Evolutionary conservation across 768 basidiomycete species (phyloP).

Genomic region (Nidularia pulvinata): DNA sequence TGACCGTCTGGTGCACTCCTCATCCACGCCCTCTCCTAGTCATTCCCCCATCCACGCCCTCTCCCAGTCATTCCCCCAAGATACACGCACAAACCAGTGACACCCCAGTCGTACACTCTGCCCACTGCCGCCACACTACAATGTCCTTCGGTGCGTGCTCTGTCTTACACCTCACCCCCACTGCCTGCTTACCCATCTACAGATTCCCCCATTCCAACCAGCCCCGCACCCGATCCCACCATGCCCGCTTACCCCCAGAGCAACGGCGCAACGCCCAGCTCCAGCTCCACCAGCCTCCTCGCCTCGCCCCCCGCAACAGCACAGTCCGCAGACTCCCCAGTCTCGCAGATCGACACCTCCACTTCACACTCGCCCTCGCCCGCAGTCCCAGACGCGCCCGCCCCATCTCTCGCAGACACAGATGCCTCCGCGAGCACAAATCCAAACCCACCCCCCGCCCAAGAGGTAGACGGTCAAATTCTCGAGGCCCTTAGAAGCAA

Average conservation of each 20-base stretch:
- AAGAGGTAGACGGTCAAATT: constrained; percentile 77
- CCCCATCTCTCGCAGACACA: constrained; percentile 12
- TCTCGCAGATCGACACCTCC: background rate
- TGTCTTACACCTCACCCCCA: background rate
- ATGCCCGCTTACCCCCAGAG: constrained; percentile 3
- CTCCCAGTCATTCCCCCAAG: constrained; percentile 4
- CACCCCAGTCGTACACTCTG: too few species aligned
- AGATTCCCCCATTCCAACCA: too few species aligned
- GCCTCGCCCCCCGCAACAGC: background rate
- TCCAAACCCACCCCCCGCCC: constrained; percentile 9
- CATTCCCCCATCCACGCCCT: background rate
- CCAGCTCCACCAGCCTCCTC: constrained; percentile 5
- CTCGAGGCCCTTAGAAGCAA: constrained; percentile 87
- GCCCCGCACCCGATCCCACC: background rate
- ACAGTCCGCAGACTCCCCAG: constrained; percentile 1
- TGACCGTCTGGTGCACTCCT: too few species aligned
- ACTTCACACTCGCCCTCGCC: background rate
- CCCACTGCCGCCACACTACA: too few species aligned
- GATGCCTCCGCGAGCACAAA: constrained; percentile 11
- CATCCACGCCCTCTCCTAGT: background rate
- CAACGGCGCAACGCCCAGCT: constrained; percentile 8
- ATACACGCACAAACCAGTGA: too few species aligned
- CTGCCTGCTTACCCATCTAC: background rate
- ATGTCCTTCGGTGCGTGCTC: too few species aligned
- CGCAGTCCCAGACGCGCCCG: constrained; percentile 16